Base-by-base conservation (phyloP, 2,329 filamentous ascomycete species). In the Emmonsia crescens region DNA sequence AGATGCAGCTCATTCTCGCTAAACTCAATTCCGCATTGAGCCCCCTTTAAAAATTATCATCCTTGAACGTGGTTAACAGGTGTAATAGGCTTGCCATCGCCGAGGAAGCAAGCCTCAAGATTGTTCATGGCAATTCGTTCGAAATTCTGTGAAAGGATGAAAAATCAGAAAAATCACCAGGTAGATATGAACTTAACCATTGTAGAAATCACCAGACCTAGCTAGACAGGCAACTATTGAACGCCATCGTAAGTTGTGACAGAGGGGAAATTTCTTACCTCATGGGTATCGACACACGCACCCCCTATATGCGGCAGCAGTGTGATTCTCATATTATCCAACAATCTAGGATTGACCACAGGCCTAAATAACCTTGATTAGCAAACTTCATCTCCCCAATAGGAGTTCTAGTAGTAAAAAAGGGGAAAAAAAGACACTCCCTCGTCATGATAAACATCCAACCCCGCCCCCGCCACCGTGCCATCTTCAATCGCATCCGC, bases 401-500 rank as follows among this genome's bases (percentile, higher is more conserved):
- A 48, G 14, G 16, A 27, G 40, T 49, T 2, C 5, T 27, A 31
- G 24, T 12, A 29, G 24, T 16, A 27, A 31, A 52, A 33, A 33
- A 52, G 14, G 21, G 8, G 16, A n/a, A 12, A n/a, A 29, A 31
- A 33, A 33, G 14, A 19, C 14, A 60, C 63, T 42, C 57, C 64
- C 74, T 92, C 89, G 40, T 89, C 78, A 70, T 91, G 88, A 70
- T 83, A 91, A 52, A 92, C 88, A 71, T 91, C 89, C 9, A 92
- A 78, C 1, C 89, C 89, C 12, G 76, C 83, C n/a, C 82, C 84
- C 62, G 79, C 78, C 58, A 92, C 86, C 59, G 82, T 80, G 1
- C 88, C 87, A 5, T 76, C 77, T 14, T 85, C 79, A 2, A 91
- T 79, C 0, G 88, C 88, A 57, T 82, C 75, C 2, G 89, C 88